phyloP scores from a whole-genome alignment of 1,139 yeast species.

The Sugiyamaella neomexicana region DNA sequence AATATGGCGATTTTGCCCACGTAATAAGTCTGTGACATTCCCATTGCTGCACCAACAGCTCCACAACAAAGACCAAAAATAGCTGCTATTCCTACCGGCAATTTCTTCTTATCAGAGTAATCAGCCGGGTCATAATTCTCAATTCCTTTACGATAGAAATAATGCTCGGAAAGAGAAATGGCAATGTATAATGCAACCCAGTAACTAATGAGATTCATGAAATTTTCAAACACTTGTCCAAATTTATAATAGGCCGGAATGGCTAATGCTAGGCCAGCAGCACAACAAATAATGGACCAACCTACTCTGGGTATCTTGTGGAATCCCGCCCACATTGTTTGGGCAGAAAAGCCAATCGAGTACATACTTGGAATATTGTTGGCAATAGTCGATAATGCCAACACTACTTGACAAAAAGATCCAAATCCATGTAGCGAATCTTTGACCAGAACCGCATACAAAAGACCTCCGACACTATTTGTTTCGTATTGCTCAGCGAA shows the following conservation, averaged over 20 bases:
- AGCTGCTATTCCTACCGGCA: slow-evolving; percentile 80
- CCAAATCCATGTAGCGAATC: slow-evolving; percentile 86
- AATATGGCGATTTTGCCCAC: slow-evolving; percentile 61
- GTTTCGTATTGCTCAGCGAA: slow-evolving; percentile 55
- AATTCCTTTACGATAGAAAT: slow-evolving; percentile 60
- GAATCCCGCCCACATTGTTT: slow-evolving; percentile 74
- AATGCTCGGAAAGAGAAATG: slow-evolving; percentile 72
- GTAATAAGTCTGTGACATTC: slow-evolving; percentile 87
- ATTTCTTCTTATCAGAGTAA: slow-evolving; percentile 54
- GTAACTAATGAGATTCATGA: slow-evolving; percentile 88
- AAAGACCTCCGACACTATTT: slow-evolving; percentile 75
- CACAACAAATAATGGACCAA: slow-evolving; percentile 79
- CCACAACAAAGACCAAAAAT: slow-evolving; percentile 76
- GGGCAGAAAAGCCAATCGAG: slow-evolving; percentile 82
- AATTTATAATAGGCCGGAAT: slow-evolving; percentile 83
- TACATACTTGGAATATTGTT: slow-evolving; percentile 93
- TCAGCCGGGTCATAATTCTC: slow-evolving; percentile 58
- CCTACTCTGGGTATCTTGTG: slow-evolving; percentile 72
- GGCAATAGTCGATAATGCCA: slow-evolving; percentile 84
- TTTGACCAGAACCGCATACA: slow-evolving; percentile 71
- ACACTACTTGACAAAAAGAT: slow-evolving; percentile 78
- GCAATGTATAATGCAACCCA: slow-evolving; percentile 84
- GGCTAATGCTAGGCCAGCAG: slow-evolving; percentile 75
- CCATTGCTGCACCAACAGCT: slow-evolving; percentile 78
- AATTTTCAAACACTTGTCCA: slow-evolving; percentile 69